Percentiles rank a stretch among this genome's conserved stretches.
These are phyloP conservation scores for Candida succiphila DNA, from an alignment of 805 yeast genomes.

Conservation along the genomic window DNA sequence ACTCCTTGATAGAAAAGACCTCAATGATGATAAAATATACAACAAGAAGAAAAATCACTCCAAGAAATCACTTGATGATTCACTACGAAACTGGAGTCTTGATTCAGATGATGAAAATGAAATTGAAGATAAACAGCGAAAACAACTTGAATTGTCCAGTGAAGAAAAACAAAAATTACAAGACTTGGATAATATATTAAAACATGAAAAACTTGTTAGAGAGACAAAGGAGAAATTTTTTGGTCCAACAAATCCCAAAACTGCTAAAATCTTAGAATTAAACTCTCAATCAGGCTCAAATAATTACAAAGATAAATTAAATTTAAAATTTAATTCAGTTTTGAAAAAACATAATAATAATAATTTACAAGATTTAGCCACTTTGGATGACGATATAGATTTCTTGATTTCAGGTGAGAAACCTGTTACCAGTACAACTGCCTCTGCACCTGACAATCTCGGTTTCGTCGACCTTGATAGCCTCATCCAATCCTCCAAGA, in stretches of 20 bases:
- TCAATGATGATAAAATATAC: too few species aligned
- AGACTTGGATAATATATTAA: constrained; percentile 12
- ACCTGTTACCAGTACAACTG: too few species aligned
- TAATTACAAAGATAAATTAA: constrained; percentile 9
- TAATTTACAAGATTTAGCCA: not conserved
- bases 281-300: constrained; percentile 6
- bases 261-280: constrained; percentile 8
- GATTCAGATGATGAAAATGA: not conserved
- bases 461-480: too few species aligned
- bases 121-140: not conserved
- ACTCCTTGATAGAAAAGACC: too few species aligned
- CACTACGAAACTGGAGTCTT: constrained; percentile 8
- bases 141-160: constrained; percentile 5
- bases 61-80: too few species aligned
- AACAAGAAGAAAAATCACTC: too few species aligned
- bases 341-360: constrained; percentile 5
- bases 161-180: constrained; percentile 13
- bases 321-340: constrained; percentile 6
- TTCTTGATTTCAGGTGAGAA: too few species aligned
- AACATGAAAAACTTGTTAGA: constrained; percentile 11
- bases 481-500: too few species aligned
- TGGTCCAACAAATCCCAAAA: constrained; percentile 2
- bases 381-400: constrained; percentile 11
- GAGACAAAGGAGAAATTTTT: constrained; percentile 7
- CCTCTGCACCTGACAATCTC: too few species aligned